A percentile compares a stretch with the other conserved stretches of the same genome.
These are phyloP conservation scores for Diaporthe sp. DNA, from an alignment of 2,329 filamentous ascomycete species.

Conservation along the genomic window DNA sequence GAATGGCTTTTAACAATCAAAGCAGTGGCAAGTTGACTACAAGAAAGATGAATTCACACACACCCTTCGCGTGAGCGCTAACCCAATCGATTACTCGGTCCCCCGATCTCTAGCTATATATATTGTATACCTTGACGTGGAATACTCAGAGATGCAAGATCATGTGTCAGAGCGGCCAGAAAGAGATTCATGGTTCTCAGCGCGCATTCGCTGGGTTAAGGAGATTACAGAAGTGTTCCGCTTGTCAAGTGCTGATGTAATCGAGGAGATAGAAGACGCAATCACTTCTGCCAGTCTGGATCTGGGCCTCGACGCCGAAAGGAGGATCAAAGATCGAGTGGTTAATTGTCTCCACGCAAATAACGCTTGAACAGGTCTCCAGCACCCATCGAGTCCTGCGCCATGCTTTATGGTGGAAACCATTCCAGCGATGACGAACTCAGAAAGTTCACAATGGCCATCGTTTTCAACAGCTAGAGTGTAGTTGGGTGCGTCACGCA, in stretches of 20 bases:
- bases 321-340: neutral
- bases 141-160: neutral
- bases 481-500: too few relatives aligned
- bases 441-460: too few relatives aligned
- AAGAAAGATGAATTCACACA: neutral
- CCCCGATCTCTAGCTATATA: neutral
- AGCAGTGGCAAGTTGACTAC: neutral
- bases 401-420: too few relatives aligned
- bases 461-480: too few relatives aligned
- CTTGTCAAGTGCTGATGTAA: neutral
- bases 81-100: neutral
- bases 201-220: neutral
- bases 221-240: neutral
- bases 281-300: neutral
- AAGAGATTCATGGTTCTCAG: neutral
- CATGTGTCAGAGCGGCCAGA: too few relatives aligned
- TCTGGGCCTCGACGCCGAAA: neutral
- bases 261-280: neutral
- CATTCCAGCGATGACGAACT: too few relatives aligned
- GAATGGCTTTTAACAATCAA: neutral
- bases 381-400: too few relatives aligned
- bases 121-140: neutral
- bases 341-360: neutral
- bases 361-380: too few relatives aligned
- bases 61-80: too few relatives aligned